A percentile compares a stretch with the other conserved stretches of the same genome.
Conservation (phyloP, 257 asterid species). For the Avicennia marina region DNA sequence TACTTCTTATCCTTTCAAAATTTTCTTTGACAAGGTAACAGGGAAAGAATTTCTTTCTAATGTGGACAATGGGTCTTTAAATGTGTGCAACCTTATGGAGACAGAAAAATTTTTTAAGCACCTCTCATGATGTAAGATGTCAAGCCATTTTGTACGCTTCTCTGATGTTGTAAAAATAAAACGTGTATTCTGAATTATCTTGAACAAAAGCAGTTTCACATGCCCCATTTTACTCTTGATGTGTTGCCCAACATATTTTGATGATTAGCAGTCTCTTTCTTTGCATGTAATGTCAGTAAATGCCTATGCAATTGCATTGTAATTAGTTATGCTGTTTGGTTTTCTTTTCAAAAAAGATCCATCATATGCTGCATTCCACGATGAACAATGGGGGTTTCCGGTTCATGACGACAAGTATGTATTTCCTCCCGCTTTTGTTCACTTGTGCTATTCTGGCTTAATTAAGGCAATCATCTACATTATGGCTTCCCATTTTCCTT, state of each 20-base stretch:
- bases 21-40: neutral
- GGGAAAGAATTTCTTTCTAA: too few species aligned
- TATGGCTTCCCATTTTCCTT: constrained; percentile 21
- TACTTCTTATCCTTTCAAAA: neutral
- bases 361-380: constrained; percentile 73
- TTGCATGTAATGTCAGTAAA: neutral
- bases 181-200: neutral
- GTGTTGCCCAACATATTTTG: constrained; percentile 1
- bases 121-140: neutral
- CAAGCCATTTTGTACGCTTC: neutral
- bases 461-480: constrained; percentile 4
- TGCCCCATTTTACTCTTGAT: neutral
- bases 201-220: neutral
- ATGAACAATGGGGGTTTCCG: constrained; percentile 96
- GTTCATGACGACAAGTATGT: constrained; percentile 77
- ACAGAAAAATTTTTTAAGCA: neutral
- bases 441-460: constrained; percentile 11
- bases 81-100: neutral
- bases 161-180: neutral
- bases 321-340: constrained; percentile 30
- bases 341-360: constrained; percentile 43
- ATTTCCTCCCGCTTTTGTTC: constrained; percentile 15
- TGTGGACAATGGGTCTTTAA: neutral
- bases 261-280: constrained; percentile 3
- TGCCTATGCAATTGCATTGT: constrained; percentile 6